Conservation (phyloP, 176 grass and related monocot species). For the Thalia dealbata region DNA sequence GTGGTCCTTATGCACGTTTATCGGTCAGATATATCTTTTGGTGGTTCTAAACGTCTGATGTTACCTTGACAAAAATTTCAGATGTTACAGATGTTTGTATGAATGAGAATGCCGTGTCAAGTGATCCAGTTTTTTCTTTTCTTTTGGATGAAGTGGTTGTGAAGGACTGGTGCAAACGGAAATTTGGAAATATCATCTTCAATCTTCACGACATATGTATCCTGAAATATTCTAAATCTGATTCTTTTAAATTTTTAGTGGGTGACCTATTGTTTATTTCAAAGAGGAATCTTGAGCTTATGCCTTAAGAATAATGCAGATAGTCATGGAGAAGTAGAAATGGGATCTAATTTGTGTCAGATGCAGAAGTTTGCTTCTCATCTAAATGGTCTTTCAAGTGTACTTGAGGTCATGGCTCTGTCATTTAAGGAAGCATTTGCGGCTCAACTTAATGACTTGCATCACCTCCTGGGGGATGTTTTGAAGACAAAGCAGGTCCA, state of each 20-base stretch:
- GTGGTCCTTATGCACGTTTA: neutral
- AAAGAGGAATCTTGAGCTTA: neutral
- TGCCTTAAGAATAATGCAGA: conserved; percentile 53
- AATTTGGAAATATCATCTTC: conserved; percentile 38
- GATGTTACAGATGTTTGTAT: conserved; percentile 94
- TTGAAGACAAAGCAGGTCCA: conserved; percentile 84
- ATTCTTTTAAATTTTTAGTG: neutral
- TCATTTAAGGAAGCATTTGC: conserved; percentile 62
- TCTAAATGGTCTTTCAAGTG: conserved; percentile 63
- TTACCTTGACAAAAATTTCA: conserved; percentile 64
- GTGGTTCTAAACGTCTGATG: conserved; percentile 7
- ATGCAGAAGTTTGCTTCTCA: conserved; percentile 68
- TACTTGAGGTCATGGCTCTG: conserved; percentile 75
- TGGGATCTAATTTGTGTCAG: conserved; percentile 43
- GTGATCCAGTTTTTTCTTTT: conserved; percentile 93
- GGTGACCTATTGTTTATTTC: neutral
- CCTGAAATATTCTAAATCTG: conserved; percentile 30
- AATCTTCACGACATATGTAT: conserved; percentile 67
- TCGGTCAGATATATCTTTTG: neutral
- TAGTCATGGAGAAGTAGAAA: conserved; percentile 31
- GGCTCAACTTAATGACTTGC: conserved; percentile 68
- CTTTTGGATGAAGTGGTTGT: conserved; percentile 97
- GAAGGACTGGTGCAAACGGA: conserved; percentile 92
- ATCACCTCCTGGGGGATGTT: conserved; percentile 64
- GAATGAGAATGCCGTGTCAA: conserved; percentile 93